These are phyloP conservation scores for Conticribra weissflogii DNA, from an alignment of 108 stramenopile genomes.

Conservation along the genomic window DNA sequence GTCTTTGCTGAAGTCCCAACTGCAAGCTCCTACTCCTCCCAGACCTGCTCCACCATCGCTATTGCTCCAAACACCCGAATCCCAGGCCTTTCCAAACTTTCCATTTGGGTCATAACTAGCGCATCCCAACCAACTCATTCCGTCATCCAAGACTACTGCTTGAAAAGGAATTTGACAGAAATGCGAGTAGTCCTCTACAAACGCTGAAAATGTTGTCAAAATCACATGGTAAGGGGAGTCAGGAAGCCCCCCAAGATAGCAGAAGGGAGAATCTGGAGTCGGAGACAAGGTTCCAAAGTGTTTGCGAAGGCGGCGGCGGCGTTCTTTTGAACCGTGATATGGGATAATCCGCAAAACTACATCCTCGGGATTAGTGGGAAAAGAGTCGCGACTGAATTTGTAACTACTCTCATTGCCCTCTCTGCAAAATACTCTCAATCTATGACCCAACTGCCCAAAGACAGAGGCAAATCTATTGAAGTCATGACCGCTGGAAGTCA, in stretches of 20 bases:
- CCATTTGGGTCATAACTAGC: slow-evolving; percentile 73
- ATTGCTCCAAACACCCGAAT: slow-evolving; percentile 67
- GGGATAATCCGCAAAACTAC: slow-evolving; percentile 52
- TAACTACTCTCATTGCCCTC: background rate
- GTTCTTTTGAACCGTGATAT: slow-evolving; percentile 55
- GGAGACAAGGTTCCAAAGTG: slow-evolving; percentile 62
- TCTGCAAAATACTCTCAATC: slow-evolving; percentile 11
- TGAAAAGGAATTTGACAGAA: slow-evolving; percentile 85
- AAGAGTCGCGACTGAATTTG: background rate
- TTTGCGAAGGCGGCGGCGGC: slow-evolving; percentile 62
- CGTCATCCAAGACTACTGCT: slow-evolving; percentile 77
- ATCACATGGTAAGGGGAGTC: slow-evolving; percentile 82
- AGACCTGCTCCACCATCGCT: slow-evolving; percentile 70
- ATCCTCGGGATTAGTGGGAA: slow-evolving; percentile 22
- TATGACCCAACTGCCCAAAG: slow-evolving; percentile 39
- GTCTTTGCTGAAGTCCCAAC: slow-evolving; percentile 65
- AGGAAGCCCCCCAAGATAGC: slow-evolving; percentile 52
- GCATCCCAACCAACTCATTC: slow-evolving; percentile 76
- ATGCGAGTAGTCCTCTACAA: slow-evolving; percentile 78
- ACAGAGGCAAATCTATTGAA: slow-evolving; percentile 54
- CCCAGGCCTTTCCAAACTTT: slow-evolving; percentile 65
- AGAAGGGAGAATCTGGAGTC: slow-evolving; percentile 28
- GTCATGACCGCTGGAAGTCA: slow-evolving; percentile 69
- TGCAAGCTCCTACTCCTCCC: slow-evolving; percentile 40
- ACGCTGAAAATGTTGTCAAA: slow-evolving; percentile 66